Base-by-base conservation (phyloP, 108 stramenopile genomes). In the Nitzschia sp. region DNA sequence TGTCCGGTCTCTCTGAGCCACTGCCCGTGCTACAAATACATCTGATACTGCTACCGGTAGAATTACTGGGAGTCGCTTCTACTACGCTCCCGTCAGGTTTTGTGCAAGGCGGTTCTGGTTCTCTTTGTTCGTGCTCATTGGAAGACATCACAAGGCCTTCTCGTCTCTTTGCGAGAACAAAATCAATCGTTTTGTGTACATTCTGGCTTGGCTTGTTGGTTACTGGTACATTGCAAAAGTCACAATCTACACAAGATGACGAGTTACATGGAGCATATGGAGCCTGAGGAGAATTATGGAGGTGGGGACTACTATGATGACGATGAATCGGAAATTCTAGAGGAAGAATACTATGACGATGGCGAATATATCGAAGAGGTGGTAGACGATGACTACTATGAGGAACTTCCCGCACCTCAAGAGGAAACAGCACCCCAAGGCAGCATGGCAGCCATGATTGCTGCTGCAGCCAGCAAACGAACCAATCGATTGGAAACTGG, bases 391-490 rank as follows among this genome's bases (percentile, higher is more conserved):
- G 61, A 6, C 7, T 62, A 19, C 11, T 19, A 38, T 3, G 43
- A 43, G 15, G 43, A 62, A 46, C 29, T 5, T 5, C 29, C 29
- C 29, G 29, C 29, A 34, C 29, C 29, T 34, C 29, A 46, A 11
- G 61, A 62, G 10, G 61, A 62, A 14, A 42, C 8, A 40, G 43
- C 43, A 10, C 61, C 61, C 15, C 43, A 62, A 62, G 67, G 67
- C 10, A 41, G 67, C 10, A 70, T 70, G 59, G 69, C 69, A n/a
- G 69, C 69, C 59, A 70, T 70, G 69, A 70, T 70, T 52, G 69
- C 69, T 6, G 69, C 53, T 0, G 69, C 69, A 6, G 69, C 59
- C 29, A 37, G 8, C 0, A 70, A 70, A 53, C 57, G 69, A 38
- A 59, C 48, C 11, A 44, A 70, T 52, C 43, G 69, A 21, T 40